These are phyloP conservation scores for Calonectria pauciramosa DNA, from an alignment of 2,329 filamentous ascomycete genomes.

Conservation along the genomic window DNA sequence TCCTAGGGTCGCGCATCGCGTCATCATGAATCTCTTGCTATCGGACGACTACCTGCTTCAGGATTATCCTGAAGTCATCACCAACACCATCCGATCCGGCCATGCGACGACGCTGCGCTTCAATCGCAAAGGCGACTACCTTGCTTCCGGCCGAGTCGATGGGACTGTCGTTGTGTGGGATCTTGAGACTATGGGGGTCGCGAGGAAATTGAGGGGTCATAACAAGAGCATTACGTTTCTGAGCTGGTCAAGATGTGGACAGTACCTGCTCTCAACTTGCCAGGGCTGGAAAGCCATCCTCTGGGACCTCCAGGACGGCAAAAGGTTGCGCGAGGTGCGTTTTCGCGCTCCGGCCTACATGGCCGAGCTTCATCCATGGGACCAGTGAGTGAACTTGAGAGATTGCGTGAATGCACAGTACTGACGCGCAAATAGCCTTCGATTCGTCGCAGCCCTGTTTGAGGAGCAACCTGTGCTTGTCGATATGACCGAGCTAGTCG, in stretches of 20 bases:
- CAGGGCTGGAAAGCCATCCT: constrained; percentile 97
- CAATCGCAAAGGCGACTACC: constrained; percentile 93
- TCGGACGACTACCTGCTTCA: constrained; percentile 75
- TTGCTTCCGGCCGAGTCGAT: constrained; percentile 94
- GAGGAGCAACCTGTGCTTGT: constrained; percentile 94
- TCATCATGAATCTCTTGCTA: constrained; percentile 69
- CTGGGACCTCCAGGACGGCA: constrained; percentile 85
- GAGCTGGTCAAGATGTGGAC: constrained; percentile 93
- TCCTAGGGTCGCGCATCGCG: neutral
- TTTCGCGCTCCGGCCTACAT: constrained; percentile 96
- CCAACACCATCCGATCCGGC: constrained; percentile 83
- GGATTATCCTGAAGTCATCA: constrained; percentile 93
- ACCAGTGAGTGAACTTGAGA: constrained; percentile 71
- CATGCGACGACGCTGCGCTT: constrained; percentile 82
- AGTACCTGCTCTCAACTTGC: constrained; percentile 91
- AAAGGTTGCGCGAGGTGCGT: constrained; percentile 84
- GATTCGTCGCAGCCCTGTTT: constrained; percentile 92
- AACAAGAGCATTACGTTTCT: constrained; percentile 94
- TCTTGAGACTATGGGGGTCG: constrained; percentile 96
- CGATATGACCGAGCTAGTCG: constrained; percentile 78
- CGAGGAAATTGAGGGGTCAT: constrained; percentile 93
- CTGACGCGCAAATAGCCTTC: constrained; percentile 67
- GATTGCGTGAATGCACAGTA: neutral
- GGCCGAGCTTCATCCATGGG: constrained; percentile 92
- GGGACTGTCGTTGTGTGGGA: constrained; percentile 97